Evolutionary conservation across 2,329 filamentous ascomycete genomes (phyloP), one percentile per base, ranked within the genome.

Genomic region (Pseudogymnoascus sp.): DNA sequence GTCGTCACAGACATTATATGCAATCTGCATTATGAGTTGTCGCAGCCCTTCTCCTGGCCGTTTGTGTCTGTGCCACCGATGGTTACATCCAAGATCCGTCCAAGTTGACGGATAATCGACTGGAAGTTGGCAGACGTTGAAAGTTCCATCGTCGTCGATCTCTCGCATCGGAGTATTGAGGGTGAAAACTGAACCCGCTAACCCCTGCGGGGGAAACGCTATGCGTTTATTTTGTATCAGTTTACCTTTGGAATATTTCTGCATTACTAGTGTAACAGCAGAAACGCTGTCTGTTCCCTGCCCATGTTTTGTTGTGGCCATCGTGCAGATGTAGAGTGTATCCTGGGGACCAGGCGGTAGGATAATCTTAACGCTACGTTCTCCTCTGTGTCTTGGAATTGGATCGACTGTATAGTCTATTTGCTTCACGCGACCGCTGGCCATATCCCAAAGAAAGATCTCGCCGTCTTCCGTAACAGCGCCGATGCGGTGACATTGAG

Each of bases 101-200:
- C 45, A 58, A 18, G 31, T 31, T 15, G 60, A 61, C 3, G 39
- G 27, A 37, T 29, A 61, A 33, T 55, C 39, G 10, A 58, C 21
- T 12, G 37, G 39, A 37, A 61, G 39, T 13, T 31, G 42, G 52
- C 60, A 45, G 21, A 61, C 29, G 10, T 33, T 33, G 12, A 10
- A 61, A 25, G 52, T 21, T 8, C 60, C 60, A 25, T 59, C 15
- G 12, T 61, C 60, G 18, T 61, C 60, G 40, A 61, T 61, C 31
- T 61, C 52, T 61, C 18, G 39, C 5, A 42, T 45, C 36, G 7
- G n/a, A 13, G 45, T 3, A 21, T 31, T 27, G 10, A 60, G 45
- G 10, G 15, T n/a, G 29, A 59, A 58, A 29, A 13, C 25, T 4
- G 42, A 25, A 52, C 42, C 25, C 18, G 59, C 60, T 10, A 61